Evolutionary conservation across 2,329 filamentous ascomycete species (phyloP).

Genomic region (Fusarium kyushuense): DNA sequence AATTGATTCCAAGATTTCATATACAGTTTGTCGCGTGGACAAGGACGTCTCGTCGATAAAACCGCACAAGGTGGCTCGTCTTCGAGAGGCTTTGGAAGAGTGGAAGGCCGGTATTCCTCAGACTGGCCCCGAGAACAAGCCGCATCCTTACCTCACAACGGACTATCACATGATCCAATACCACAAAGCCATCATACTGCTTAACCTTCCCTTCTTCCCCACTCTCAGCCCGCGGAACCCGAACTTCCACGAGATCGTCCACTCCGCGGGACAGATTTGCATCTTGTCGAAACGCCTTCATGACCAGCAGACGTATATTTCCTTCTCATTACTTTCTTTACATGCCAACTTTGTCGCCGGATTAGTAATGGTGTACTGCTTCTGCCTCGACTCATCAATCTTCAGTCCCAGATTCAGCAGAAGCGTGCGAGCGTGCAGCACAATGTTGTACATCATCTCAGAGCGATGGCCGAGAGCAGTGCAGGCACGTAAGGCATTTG

Average conservation of each 20-base stretch:
- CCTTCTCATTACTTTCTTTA: background rate
- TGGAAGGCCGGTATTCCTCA: background rate
- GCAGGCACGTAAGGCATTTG: background rate
- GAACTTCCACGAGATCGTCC: background rate
- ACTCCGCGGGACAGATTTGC: constrained; percentile 6
- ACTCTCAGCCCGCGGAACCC: background rate
- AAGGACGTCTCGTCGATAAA: background rate
- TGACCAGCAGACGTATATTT: background rate
- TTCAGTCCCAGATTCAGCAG: constrained; percentile 9
- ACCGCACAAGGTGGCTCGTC: background rate
- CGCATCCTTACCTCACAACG: background rate
- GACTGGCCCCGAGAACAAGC: background rate
- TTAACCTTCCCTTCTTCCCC: background rate
- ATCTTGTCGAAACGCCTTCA: background rate
- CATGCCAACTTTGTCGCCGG: constrained; percentile 6
- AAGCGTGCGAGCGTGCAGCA: background rate
- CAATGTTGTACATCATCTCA: background rate
- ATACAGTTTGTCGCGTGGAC: background rate
- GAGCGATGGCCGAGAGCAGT: constrained; percentile 3
- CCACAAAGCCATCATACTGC: constrained; percentile 3
- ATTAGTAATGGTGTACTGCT: constrained; percentile 5
- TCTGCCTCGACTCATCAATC: background rate
- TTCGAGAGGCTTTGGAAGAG: background rate
- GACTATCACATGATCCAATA: constrained; percentile 7
- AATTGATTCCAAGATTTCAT: constrained; percentile 6